phyloP scores from a whole-genome alignment of 306 rosid genomes.

The Cucurbita moschata region DNA sequence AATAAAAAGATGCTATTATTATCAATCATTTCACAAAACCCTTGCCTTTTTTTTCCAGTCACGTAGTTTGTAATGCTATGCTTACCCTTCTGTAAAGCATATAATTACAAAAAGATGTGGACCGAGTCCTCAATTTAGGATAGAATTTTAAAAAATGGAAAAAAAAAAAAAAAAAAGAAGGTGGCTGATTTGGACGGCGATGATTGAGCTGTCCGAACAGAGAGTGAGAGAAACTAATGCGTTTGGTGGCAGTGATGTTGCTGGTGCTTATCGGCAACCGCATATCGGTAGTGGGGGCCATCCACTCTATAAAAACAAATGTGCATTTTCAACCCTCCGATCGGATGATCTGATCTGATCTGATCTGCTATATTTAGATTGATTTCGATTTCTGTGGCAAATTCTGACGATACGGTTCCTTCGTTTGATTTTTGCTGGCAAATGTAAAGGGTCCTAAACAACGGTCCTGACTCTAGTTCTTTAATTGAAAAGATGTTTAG shows the following conservation, averaged over 20 bases:
- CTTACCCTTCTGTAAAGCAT: neutral
- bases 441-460: neutral
- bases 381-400: neutral
- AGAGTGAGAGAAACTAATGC: neutral
- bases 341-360: neutral
- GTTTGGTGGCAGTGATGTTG: neutral
- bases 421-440: neutral
- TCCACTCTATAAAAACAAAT: neutral
- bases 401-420: neutral
- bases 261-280: neutral
- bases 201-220: slow-evolving; percentile 4
- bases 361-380: neutral
- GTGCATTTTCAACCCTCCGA: neutral
- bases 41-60: neutral
- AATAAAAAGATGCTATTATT: neutral
- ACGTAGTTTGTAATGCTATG: neutral
- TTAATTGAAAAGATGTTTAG: neutral
- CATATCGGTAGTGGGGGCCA: neutral
- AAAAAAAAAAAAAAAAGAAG: neutral
- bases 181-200: slow-evolving; percentile 1
- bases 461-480: neutral
- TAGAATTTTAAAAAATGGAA: neutral
- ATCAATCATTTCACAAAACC: neutral
- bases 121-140: neutral
- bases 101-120: neutral